Conservation (phyloP, 768 basidiomycete species). For the Boletus rex-veris region DNA sequence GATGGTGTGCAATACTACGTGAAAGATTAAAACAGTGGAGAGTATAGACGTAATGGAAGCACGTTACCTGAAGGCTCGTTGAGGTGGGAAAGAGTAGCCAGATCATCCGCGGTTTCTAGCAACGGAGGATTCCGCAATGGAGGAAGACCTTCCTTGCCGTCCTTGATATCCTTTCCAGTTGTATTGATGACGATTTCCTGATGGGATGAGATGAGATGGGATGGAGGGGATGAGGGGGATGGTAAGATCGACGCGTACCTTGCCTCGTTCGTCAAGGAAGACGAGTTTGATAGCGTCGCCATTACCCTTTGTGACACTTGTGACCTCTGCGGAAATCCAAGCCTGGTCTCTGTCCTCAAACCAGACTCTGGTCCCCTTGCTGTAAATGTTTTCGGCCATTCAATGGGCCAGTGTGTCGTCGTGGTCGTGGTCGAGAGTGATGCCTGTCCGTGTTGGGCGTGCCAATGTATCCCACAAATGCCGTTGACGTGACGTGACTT, state of each 20-base stretch:
- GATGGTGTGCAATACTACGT: constrained; percentile 89
- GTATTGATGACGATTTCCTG: constrained; percentile 82
- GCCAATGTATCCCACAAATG: not conserved
- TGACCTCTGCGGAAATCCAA: constrained; percentile 89
- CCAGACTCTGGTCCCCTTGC: constrained; percentile 88
- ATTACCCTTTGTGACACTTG: constrained; percentile 54
- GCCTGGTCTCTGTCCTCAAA: constrained; percentile 93
- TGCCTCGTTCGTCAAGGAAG: constrained; percentile 89
- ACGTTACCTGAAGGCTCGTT: constrained; percentile 91
- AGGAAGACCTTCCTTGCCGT: constrained; percentile 76
- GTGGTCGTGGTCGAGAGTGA: constrained; percentile 18
- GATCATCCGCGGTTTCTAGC: constrained; percentile 94
- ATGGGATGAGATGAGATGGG: not conserved
- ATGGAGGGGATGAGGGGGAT: not conserved
- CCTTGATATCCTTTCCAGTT: constrained; percentile 74
- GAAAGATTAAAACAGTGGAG: not conserved
- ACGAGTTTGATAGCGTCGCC: constrained; percentile 78
- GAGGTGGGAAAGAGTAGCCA: constrained; percentile 95
- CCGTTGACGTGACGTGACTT: constrained; percentile 23
- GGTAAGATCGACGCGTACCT: constrained; percentile 47
- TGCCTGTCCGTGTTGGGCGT: not conserved
- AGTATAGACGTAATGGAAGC: not conserved
- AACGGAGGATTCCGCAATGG: constrained; percentile 95
- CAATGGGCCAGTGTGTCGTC: constrained; percentile 43
- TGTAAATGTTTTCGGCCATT: constrained; percentile 92